Percentiles rank a stretch among this genome's conserved stretches.
These are phyloP conservation scores for Phytophthora constricta DNA, from an alignment of 352 stramenopile species.

Conservation along the genomic window DNA sequence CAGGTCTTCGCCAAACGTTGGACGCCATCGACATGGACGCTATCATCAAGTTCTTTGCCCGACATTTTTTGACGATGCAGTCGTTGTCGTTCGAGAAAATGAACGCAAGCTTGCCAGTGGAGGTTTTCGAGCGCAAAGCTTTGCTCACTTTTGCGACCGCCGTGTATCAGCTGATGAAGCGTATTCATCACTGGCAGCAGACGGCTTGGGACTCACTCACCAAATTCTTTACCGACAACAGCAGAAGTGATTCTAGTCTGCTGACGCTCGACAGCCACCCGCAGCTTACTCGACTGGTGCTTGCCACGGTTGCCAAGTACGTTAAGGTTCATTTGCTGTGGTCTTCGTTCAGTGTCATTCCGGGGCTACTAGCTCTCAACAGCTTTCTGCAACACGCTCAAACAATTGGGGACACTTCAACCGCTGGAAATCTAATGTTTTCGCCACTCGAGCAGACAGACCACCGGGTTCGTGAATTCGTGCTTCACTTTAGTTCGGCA, in stretches of 20 bases:
- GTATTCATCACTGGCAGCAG: constrained; percentile 69
- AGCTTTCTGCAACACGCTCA: constrained; percentile 40
- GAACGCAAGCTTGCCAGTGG: constrained; percentile 19
- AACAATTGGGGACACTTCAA: constrained; percentile 1
- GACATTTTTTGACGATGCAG: constrained; percentile 54
- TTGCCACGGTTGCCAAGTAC: constrained; percentile 58
- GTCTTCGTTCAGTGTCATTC: constrained; percentile 52
- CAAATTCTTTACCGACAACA: constrained; percentile 43
- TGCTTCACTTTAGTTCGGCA: constrained; percentile 63
- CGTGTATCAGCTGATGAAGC: constrained; percentile 70
- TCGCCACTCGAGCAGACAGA: constrained; percentile 44
- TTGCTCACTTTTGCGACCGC: constrained; percentile 39
- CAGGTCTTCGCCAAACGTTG: constrained; percentile 14
- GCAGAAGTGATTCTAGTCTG: constrained; percentile 17
- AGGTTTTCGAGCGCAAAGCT: constrained; percentile 10
- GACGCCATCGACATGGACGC: constrained; percentile 33
- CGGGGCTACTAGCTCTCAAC: constrained; percentile 56
- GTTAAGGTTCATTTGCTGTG: constrained; percentile 71
- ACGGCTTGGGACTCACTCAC: constrained; percentile 56
- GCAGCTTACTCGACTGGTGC: constrained; percentile 56
- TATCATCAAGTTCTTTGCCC: constrained; percentile 51
- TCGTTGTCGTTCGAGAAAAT: constrained; percentile 31
- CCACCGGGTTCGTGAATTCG: constrained; percentile 58
- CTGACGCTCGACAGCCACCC: constrained; percentile 65
- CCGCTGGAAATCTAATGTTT: constrained; percentile 19